Evolutionary conservation across 2,329 filamentous ascomycete genomes (phyloP).

Genomic region (Paraphoma sp.): DNA sequence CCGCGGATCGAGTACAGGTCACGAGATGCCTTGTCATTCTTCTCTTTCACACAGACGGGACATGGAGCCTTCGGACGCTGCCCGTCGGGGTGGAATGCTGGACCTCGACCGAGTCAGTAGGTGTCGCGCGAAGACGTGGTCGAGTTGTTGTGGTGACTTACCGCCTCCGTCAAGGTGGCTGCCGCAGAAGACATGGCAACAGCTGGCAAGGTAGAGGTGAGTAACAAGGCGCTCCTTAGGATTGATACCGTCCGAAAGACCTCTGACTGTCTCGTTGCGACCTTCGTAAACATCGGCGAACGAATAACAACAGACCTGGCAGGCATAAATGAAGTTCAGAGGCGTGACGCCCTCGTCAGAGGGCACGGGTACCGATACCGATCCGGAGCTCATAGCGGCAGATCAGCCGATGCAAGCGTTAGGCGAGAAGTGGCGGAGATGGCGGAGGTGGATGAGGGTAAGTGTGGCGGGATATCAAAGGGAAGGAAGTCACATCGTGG

Average conservation of each 20-base stretch:
- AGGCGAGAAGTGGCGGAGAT: slow-evolving; percentile 2
- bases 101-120: slow-evolving; percentile 40
- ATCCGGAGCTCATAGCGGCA: slow-evolving; percentile 16
- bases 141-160: slow-evolving; percentile 31
- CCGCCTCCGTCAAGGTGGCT: slow-evolving; percentile 58
- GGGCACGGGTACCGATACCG: slow-evolving; percentile 14
- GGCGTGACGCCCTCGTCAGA: slow-evolving; percentile 39
- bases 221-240: slow-evolving; percentile 49
- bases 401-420: not conserved
- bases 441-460: not conserved
- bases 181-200: slow-evolving; percentile 57
- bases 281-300: slow-evolving; percentile 54
- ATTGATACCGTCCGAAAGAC: slow-evolving; percentile 47
- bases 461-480: not conserved
- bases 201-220: slow-evolving; percentile 56
- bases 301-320: slow-evolving; percentile 54
- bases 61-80: slow-evolving; percentile 52
- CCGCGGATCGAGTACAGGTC: slow-evolving; percentile 55
- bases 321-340: slow-evolving; percentile 57
- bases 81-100: slow-evolving; percentile 53
- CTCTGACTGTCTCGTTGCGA: slow-evolving; percentile 44
- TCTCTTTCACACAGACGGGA: slow-evolving; percentile 51
- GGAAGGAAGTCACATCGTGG: slow-evolving; percentile 19
- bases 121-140: not conserved
- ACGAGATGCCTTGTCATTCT: slow-evolving; percentile 41